Percentiles rank a stretch among this genome's conserved stretches.
phyloP scores from a whole-genome alignment of 2,329 filamentous ascomycete species.

The Fusarium sp. region DNA sequence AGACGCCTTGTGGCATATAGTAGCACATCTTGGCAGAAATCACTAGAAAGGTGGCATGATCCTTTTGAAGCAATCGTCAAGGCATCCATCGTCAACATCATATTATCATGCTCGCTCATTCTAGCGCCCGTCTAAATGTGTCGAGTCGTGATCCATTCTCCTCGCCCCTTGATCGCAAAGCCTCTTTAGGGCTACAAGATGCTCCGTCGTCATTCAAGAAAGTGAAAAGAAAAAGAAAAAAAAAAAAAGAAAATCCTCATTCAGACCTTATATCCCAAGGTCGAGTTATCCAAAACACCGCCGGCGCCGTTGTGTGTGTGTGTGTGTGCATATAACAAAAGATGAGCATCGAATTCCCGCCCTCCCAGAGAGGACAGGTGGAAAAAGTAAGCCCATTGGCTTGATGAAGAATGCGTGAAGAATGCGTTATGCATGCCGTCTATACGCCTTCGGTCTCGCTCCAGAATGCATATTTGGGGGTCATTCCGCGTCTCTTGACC shows the following conservation, averaged over 20 bases:
- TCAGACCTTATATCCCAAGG: constrained; percentile 31
- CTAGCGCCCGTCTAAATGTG: constrained; percentile 4
- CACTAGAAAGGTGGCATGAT: neutral
- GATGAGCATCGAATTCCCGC: neutral
- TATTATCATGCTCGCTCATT: neutral
- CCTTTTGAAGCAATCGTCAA: neutral
- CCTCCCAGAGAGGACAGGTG: neutral
- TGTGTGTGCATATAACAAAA: constrained; percentile 34
- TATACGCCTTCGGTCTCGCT: constrained; percentile 22
- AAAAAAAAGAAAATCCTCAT: constrained; percentile 12
- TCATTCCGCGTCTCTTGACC: constrained; percentile 4
- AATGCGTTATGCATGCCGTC: constrained; percentile 19
- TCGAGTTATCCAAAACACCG: constrained; percentile 36
- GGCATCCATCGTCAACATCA: constrained; percentile 2
- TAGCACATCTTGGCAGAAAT: neutral
- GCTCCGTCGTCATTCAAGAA: neutral
- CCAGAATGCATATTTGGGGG: constrained; percentile 8
- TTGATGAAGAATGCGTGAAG: constrained; percentile 9
- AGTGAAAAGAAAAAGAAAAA: constrained; percentile 3
- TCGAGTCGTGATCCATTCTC: neutral
- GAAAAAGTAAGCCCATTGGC: neutral
- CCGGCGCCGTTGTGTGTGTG: constrained; percentile 34
- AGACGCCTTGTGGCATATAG: neutral
- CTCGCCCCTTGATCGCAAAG: neutral
- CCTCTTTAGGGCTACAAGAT: neutral